Base-by-base conservation (phyloP, 768 basidiomycete species). In the Russula sp. region DNA sequence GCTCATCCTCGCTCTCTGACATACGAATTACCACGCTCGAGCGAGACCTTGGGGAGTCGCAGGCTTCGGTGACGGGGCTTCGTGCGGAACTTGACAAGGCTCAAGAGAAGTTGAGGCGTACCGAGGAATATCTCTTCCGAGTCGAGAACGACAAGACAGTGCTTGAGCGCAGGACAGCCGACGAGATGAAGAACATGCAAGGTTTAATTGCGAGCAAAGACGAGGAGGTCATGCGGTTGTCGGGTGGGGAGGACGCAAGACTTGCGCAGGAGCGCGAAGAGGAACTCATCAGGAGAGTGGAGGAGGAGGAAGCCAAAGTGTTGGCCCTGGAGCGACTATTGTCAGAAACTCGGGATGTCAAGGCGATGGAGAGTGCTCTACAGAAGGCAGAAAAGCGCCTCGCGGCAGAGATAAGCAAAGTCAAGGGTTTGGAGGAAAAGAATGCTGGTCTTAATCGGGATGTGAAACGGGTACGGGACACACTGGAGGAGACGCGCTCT, bases 271-370 rank as follows among this genome's bases (percentile, higher is more conserved):
- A 75, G 61, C 75, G 88, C 54, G 88, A 90, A 69, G 78, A 79
- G 29, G 83, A 83, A 57, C 68, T 90, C 34, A 63, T 85, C 69
- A 77, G 79, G 70, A 77, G 88, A 65, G 82, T 90, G 34, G 87
- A 90, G 47, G 86, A 87, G 67, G 87, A 90, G 64, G 84, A 84
- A 51, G 83, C 81, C 6, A 86, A 83, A 71, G 84, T 88, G 39
- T 72, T 74, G 3, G 78, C 82, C 3, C 68, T 89, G 59, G 83
- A 87, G 68, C 72, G 70, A 48, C 71, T 81, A 71, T 68, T 82
- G 3, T 70, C 74, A 25, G 77, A 77, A 35, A 69, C 74, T n/a
- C 73, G 76, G 25, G 71, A 76, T 48, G 58, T 74, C 10, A 72
- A 76, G 59, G 67, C 68, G 13, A 63, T 75, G 18, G 78, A 79